Base-by-base conservation (phyloP, 176 grass and related monocot species). In the Chloris gayana region DNA sequence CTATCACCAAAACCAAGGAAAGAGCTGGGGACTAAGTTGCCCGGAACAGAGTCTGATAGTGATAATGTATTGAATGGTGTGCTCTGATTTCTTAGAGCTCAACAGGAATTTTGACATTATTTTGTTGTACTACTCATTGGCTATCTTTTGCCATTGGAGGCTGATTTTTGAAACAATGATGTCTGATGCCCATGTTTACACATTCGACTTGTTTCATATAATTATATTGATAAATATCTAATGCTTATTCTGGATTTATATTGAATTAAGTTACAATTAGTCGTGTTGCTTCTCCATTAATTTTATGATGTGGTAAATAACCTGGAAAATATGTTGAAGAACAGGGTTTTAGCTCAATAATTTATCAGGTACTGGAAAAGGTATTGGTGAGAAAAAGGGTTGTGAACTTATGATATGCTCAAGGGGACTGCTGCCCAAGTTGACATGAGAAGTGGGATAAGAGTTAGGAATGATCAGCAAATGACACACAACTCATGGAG, bases 1-100 rank as follows among this genome's bases (percentile, higher is more conserved):
- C 89, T 98, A 35, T 93, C 95, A 4, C 90, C 92, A 8, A 98
- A 95, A 67, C 92, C 84, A 34, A 92, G 90, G 82, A 92, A 86
- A 67, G 87, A 88, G 46, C 77, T 94, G 9, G 79, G 92, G 45
- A 92, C 92, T 80, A 67, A 80, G 72, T 5, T 32, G 14, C 83
- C 61, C 0, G 82, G 73, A 70, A 17, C 54, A 2, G 88, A 94
- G 18, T 80, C 83, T 29, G 80, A 86, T 54, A 68, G 61, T 46
- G 83, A 89, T 89, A 86, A 85, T 72, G 69, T 45, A 6, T 27
- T 91, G 29, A 59, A 35, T 33, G 83, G 67, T 13, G 86, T 91
- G 44, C 64, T 91, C 37, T 89, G 77, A 91, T 25, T 69, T 63
- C 25, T 69, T 42, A 12, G 2, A 37, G 9, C 4, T 49, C 47